A percentile compares a stretch with the other conserved stretches of the same genome.
These are phyloP conservation scores for Pittosporum tobira DNA, from an alignment of 129 eudicot genomes.

Conservation along the genomic window DNA sequence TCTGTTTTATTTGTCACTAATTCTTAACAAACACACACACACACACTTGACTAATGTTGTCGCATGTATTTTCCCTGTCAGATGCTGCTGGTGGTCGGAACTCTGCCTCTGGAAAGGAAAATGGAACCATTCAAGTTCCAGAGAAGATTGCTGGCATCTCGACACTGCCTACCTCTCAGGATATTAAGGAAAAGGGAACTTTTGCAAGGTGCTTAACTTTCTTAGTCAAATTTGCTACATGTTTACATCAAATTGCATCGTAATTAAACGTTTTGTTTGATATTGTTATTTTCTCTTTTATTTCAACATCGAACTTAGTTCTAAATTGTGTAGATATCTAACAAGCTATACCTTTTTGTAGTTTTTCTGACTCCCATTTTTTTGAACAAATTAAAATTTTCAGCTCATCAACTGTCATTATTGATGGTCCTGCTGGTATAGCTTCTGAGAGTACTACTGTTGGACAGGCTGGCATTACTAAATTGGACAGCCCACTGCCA, in stretches of 20 bases:
- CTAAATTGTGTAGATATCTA: conserved; percentile 1
- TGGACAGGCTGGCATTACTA: conserved; percentile 12
- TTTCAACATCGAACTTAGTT: background rate
- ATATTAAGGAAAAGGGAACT: conserved; percentile 33
- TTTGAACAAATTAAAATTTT: no score
- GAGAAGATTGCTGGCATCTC: conserved; percentile 23
- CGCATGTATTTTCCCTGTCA: conserved; percentile 11
- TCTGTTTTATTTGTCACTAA: background rate
- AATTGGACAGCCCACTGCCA: conserved; percentile 14
- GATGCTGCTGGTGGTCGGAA: conserved; percentile 60
- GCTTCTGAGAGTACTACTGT: conserved; percentile 30
- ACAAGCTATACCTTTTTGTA: background rate
- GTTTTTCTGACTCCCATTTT: background rate
- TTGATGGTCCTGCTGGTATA: conserved; percentile 34
- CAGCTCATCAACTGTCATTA: conserved; percentile 37
- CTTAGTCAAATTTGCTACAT: background rate
- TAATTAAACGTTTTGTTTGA: background rate
- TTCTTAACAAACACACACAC: background rate
- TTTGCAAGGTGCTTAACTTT: conserved; percentile 36
- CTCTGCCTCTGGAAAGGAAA: conserved; percentile 43
- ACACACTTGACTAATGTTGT: background rate
- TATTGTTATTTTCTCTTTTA: background rate
- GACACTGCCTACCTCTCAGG: conserved; percentile 33
- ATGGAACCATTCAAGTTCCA: conserved; percentile 36
- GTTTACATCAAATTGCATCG: background rate